Evolutionary conservation across 352 stramenopile species (phyloP).

Genomic region (Phytophthora aleatoria): DNA sequence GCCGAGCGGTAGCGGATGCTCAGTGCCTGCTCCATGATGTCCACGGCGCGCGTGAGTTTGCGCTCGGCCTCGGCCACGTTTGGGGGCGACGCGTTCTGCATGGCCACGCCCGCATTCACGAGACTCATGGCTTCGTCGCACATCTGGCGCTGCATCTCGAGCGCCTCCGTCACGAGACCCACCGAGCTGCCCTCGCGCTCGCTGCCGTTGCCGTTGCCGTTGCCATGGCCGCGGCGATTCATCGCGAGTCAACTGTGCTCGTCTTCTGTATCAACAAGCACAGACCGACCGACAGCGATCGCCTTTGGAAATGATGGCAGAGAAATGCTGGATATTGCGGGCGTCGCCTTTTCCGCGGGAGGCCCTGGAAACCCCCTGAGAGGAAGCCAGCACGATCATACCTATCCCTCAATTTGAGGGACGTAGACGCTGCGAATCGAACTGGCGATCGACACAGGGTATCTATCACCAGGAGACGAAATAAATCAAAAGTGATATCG

Average conservation of each 20-base stretch:
- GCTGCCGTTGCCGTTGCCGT: slow-evolving; percentile 19
- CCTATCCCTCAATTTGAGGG: background rate
- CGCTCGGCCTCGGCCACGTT: slow-evolving; percentile 59
- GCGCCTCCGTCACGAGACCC: slow-evolving; percentile 40
- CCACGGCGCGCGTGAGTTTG: slow-evolving; percentile 66
- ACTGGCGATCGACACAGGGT: background rate
- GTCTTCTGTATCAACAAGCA: background rate
- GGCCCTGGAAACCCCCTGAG: slow-evolving; percentile 17
- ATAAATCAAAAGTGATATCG: background rate
- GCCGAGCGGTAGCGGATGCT: slow-evolving; percentile 69
- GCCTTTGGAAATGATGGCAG: slow-evolving; percentile 23
- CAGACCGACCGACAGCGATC: background rate
- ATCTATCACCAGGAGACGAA: background rate
- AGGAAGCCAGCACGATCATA: slow-evolving; percentile 1
- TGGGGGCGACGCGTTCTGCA: slow-evolving; percentile 68
- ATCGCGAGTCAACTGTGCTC: slow-evolving; percentile 16
- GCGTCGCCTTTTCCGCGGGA: slow-evolving; percentile 25
- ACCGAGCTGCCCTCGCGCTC: slow-evolving; percentile 39
- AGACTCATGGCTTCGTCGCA: slow-evolving; percentile 80
- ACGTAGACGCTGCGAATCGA: slow-evolving; percentile 2
- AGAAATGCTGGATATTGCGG: slow-evolving; percentile 23
- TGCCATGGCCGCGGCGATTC: slow-evolving; percentile 31
- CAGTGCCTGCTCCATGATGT: slow-evolving; percentile 77
- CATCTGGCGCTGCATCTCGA: slow-evolving; percentile 55
- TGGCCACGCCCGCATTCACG: slow-evolving; percentile 73